Evolutionary conservation across 2,329 filamentous ascomycete species (phyloP), one percentile per base, ranked within the genome.

Genomic region (Ramularia endophylla): DNA sequence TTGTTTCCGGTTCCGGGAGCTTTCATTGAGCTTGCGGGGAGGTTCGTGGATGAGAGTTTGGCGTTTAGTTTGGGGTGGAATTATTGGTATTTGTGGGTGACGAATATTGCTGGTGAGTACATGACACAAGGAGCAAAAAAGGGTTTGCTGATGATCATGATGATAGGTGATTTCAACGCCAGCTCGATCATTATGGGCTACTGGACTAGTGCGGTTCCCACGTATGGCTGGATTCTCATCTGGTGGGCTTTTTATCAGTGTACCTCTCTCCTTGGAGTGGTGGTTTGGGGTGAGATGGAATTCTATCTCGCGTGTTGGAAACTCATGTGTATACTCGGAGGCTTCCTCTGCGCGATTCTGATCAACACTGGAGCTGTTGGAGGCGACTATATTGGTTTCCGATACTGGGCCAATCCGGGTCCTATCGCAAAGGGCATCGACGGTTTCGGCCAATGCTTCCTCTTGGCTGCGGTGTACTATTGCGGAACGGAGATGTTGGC

Each of bases 271-370:
- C 43, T 46, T 18, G 43, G 43, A 8, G 34, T 46, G 15, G 41
- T 47, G 3, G 44, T 47, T 7, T 47, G 36, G 36, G 44, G 44
- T 12, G 44, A 47, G 16, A 43, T 44, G 37, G 44, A 47, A 27
- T 47, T 47, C 37, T 47, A 34, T 18, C 34, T 43, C 13, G 44
- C 44, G 19, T 44, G 36, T 28, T 44, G 41, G 38, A 47, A 47
- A 22, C 29, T 44, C 7, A 16, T 47, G 18, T 44, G 40, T 31
- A 73, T 74, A 55, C 64, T 74, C 8, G 80, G 78, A 4, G 82
- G 83, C 58, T 83, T 83, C 57, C 72, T 83, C 49, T 64, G 81
- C 17, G 77, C 74, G 33, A 77, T 81, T 42, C 61, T 67, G n/a
- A 55, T 70, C 32, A 59, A 66, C 22, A 43, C 55, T 8, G 67